Percentiles rank a stretch among this genome's conserved stretches.
phyloP scores from a whole-genome alignment of 768 basidiomycete genomes.

The Tephrocybe sp. region DNA sequence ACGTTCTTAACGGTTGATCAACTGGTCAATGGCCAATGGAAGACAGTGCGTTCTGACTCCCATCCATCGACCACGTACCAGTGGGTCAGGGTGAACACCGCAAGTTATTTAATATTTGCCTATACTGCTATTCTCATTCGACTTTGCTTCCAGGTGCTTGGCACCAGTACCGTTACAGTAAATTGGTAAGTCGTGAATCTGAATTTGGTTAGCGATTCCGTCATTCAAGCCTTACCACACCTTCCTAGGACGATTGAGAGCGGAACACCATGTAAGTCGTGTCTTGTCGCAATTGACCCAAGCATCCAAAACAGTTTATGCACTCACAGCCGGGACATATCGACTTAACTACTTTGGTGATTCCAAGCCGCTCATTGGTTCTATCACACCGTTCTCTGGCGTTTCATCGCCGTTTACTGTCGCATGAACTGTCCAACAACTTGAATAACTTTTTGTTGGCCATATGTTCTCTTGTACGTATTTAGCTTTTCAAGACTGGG shows the following conservation, averaged over 20 bases:
- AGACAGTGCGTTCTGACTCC: conserved; percentile 64
- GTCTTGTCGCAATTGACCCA: neutral
- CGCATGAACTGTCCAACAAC: conserved; percentile 27
- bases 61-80: conserved; percentile 72
- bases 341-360: conserved; percentile 73
- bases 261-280: conserved; percentile 48
- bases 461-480: conserved; percentile 1
- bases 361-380: conserved; percentile 65
- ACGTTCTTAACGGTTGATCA: conserved; percentile 72
- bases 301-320: neutral
- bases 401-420: conserved; percentile 62
- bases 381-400: conserved; percentile 61
- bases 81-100: conserved; percentile 59
- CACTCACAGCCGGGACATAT: conserved; percentile 61
- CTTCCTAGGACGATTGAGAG: conserved; percentile 57
- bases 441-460: neutral
- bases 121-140: neutral
- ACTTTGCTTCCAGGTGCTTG: conserved; percentile 40
- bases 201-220: neutral
- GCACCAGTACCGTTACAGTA: conserved; percentile 62
- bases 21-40: conserved; percentile 49
- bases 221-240: conserved; percentile 1
- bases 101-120: conserved; percentile 26
- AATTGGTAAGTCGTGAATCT: conserved; percentile 54
- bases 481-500: too few species aligned